Percentiles rank a stretch among this genome's conserved stretches.
Conservation (phyloP, 2,329 filamentous ascomycete genomes). For the Zymoseptoria crescenta region DNA sequence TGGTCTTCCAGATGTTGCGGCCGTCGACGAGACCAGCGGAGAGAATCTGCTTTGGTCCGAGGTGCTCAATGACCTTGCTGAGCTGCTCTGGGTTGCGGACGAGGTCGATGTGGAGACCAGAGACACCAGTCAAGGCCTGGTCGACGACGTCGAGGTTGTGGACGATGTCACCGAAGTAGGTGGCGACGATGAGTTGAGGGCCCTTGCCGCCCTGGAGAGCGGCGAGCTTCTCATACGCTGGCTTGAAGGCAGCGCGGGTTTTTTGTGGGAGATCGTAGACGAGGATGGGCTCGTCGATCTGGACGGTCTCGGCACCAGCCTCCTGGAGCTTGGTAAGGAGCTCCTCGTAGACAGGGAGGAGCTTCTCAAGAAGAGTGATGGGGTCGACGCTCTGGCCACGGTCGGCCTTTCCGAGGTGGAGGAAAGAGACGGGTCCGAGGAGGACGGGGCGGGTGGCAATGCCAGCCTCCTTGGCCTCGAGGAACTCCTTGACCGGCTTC, state of each 20-base stretch:
- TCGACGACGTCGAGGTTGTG: conserved; percentile 89
- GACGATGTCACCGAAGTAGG: conserved; percentile 98
- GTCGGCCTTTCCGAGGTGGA: conserved; percentile 95
- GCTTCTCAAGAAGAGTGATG: conserved; percentile 87
- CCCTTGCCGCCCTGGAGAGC: conserved; percentile 64
- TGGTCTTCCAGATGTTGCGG: conserved; percentile 99
- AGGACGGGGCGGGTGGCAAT: conserved; percentile 89
- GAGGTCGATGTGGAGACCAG: conserved; percentile 88
- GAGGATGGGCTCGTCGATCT: conserved; percentile 96
- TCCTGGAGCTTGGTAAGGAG: conserved; percentile 89
- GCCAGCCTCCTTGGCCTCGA: conserved; percentile 95
- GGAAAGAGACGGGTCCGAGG: conserved; percentile 93
- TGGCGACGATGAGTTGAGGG: conserved; percentile 83
- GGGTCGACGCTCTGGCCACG: conserved; percentile 87
- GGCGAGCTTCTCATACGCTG: conserved; percentile 83
- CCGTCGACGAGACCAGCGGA: conserved; percentile 96
- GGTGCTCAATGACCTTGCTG: conserved; percentile 69
- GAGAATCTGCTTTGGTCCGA: conserved; percentile 82
- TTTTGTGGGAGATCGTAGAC: conserved; percentile 88
- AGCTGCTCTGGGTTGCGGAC: conserved; percentile 98
- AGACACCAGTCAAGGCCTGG: conserved; percentile 61
- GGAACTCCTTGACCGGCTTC: conserved; percentile 91
- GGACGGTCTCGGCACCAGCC: conserved; percentile 90
- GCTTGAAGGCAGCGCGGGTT: conserved; percentile 96
- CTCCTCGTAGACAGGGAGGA: conserved; percentile 89